These are phyloP conservation scores for Syzygium syzygioides DNA, from an alignment of 441 rosid genomes.

Conservation along the genomic window DNA sequence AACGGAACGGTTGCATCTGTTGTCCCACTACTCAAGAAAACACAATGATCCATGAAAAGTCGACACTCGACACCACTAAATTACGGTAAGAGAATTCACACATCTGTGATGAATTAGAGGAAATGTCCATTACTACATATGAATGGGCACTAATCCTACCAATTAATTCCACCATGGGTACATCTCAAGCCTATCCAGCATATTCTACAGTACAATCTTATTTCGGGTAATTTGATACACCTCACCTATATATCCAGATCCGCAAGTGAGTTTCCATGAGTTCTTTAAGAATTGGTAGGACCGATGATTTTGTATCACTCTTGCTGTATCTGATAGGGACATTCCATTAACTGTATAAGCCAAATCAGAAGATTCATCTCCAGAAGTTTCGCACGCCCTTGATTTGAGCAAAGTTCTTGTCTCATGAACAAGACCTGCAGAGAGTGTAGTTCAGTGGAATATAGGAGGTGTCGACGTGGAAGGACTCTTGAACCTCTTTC, in stretches of 20 bases:
- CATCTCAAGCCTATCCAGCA: neutral
- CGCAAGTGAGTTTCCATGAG: neutral
- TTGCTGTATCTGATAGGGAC: neutral
- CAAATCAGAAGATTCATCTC: neutral
- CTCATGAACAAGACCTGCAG: neutral
- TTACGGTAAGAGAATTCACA: neutral
- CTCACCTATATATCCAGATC: neutral
- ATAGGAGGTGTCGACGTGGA: neutral
- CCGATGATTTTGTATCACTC: neutral
- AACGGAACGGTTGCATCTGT: neutral
- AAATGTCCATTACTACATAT: neutral
- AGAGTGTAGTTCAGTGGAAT: neutral
- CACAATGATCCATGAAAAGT: neutral
- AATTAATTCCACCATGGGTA: neutral
- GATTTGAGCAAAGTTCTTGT: neutral
- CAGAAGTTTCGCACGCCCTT: neutral
- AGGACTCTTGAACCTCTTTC: neutral
- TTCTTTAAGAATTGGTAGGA: neutral
- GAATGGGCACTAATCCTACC: neutral
- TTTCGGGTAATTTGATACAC: accelerated
- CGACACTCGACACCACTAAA: accelerated
- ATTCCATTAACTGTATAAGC: neutral
- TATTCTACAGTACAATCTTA: neutral
- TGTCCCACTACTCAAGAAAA: neutral
- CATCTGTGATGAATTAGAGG: neutral